Evolutionary conservation across 148 eudicot genomes (phyloP), one percentile per base, ranked within the genome.

Genomic region (Dianthus caryophyllus): DNA sequence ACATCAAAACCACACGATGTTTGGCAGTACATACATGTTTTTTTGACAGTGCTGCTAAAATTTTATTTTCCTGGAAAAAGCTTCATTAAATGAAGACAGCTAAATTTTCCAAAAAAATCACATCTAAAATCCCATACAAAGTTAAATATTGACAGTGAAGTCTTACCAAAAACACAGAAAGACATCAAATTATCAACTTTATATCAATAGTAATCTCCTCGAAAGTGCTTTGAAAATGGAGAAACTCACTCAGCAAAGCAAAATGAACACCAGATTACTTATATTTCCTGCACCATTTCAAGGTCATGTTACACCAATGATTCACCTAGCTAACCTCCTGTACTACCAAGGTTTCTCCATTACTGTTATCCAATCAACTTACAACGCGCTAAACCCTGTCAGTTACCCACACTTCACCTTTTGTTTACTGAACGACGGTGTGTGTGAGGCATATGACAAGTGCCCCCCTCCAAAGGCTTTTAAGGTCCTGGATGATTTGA

Each of bases 291-390:
- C 50, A 18, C 84, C 79, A 49, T 69, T 78, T 36, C 79, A 69
- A 72, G 86, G 86, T 27, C 83, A 83, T 71, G 44, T 77, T 44
- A 75, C 59, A 16, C 84, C 86, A 29, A 80, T 80, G 86, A 39
- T 83, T 41, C 73, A 77, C 38, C 73, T 83, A 8, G 86, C 73
- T 12, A 66, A 64, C 30, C 71, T 72, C 52, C 74, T 83, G 0
- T 64, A 80, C 64, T 47, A 78, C 14, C 68, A 68, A 39, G 84
- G 81, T 21, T 81, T 81, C 76, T 49, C 72, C 15, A 81, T 81
- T 31, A 59, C 75, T 24, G 41, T 78, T 55, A 65, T 77, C 29
- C 84, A 80, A 41, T 43, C 78, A 12, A 39, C 44, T 4, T 73
- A 48, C 20, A 75, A 72, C 57, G 67, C 74, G 44, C 74, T 76